These are phyloP conservation scores for Kazachstania psychrophila DNA, from an alignment of 805 yeast species.

Conservation along the genomic window DNA sequence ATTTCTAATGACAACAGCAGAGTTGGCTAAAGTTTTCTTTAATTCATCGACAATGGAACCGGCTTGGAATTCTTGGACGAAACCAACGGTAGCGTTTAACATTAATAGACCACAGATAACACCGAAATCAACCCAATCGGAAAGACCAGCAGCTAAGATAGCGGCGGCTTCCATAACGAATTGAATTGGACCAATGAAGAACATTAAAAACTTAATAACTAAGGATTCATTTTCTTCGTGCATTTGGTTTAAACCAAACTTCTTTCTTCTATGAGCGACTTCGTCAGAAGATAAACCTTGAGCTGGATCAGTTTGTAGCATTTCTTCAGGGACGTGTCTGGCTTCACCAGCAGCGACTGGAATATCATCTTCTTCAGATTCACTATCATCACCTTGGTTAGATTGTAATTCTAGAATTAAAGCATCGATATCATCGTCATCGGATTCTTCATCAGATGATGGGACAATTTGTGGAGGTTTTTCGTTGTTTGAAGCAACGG, in stretches of 20 bases:
- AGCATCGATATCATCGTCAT: constrained; percentile 62
- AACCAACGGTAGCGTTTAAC: constrained; percentile 90
- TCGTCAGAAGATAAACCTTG: constrained; percentile 71
- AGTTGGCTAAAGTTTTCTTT: constrained; percentile 88
- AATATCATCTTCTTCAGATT: constrained; percentile 38
- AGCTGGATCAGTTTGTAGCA: constrained; percentile 71
- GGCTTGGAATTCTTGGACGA: constrained; percentile 95
- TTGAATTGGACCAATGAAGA: constrained; percentile 92
- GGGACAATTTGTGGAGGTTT: constrained; percentile 9
- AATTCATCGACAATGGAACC: constrained; percentile 96
- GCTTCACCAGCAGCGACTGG: constrained; percentile 46
- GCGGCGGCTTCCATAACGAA: constrained; percentile 98
- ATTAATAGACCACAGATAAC: constrained; percentile 81
- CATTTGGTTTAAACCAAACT: constrained; percentile 85
- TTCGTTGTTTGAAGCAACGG: constrained; percentile 6
- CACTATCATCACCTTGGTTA: constrained; percentile 42
- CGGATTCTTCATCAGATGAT: constrained; percentile 38
- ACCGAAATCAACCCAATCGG: constrained; percentile 99
- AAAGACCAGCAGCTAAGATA: constrained; percentile 87
- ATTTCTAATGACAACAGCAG: constrained; percentile 79
- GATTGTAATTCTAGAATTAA: constrained; percentile 70
- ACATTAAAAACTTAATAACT: constrained; percentile 69
- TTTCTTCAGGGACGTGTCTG: constrained; percentile 78
- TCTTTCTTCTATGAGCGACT: constrained; percentile 76
- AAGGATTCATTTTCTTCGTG: constrained; percentile 78